Conservation (phyloP, 805 yeast genomes). For the Myxozyma monticola region DNA sequence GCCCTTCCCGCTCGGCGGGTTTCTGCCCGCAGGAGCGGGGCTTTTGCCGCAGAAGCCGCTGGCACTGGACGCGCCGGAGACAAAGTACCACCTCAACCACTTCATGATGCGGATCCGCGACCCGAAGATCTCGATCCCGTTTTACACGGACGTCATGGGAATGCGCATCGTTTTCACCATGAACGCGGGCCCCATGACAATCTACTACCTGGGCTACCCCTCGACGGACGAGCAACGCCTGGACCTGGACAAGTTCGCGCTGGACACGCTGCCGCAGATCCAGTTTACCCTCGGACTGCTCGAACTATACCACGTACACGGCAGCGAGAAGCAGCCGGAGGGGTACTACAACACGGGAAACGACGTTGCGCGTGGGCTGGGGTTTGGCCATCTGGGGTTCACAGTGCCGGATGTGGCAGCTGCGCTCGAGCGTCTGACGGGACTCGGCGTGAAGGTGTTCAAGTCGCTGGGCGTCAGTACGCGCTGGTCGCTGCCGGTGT, state of each 20-base stretch:
- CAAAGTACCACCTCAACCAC: slow-evolving; percentile 6
- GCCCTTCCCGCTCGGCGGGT: slow-evolving; percentile 7
- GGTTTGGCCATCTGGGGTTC: slow-evolving; percentile 91
- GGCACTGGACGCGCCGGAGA: slow-evolving; percentile 4
- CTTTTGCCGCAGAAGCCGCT: slow-evolving; percentile 4
- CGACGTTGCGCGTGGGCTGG: slow-evolving; percentile 68
- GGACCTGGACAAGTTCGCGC: slow-evolving; percentile 6
- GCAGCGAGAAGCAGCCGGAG: slow-evolving; percentile 7
- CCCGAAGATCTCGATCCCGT: slow-evolving; percentile 69
- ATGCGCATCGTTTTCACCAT: slow-evolving; percentile 58
- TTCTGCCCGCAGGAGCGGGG: slow-evolving; percentile 4
- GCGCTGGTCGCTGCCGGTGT: slow-evolving; percentile 49
- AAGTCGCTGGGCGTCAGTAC: slow-evolving; percentile 86
- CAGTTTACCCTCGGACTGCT: slow-evolving; percentile 8
- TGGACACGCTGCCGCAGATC: slow-evolving; percentile 11
- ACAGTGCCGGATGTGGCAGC: slow-evolving; percentile 75
- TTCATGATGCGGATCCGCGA: slow-evolving; percentile 74
- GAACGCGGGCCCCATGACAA: slow-evolving; percentile 56
- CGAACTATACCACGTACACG: slow-evolving; percentile 10
- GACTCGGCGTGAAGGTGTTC: slow-evolving; percentile 68
- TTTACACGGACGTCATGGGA: slow-evolving; percentile 73
- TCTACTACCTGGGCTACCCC: slow-evolving; percentile 55
- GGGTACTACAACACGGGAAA: slow-evolving; percentile 70
- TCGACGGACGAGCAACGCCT: slow-evolving; percentile 9
- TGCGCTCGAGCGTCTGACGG: slow-evolving; percentile 58